These are phyloP conservation scores for Lentinula lateritia DNA, from an alignment of 768 basidiomycete species.

Conservation along the genomic window DNA sequence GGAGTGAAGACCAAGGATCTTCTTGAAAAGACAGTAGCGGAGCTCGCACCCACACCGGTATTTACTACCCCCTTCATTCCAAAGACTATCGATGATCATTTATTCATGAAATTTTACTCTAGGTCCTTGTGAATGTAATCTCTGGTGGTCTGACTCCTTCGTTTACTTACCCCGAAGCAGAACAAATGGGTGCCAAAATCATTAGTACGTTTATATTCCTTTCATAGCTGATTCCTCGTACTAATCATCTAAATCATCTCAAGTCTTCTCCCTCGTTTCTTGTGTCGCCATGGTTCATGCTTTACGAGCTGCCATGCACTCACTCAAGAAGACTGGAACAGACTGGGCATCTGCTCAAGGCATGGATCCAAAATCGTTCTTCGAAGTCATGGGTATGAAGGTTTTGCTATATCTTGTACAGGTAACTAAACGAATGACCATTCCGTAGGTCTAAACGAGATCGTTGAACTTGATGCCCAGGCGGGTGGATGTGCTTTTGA, in stretches of 20 bases:
- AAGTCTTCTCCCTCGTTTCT: constrained; percentile 74
- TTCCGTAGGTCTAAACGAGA: constrained; percentile 42
- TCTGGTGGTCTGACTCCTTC: constrained; percentile 74
- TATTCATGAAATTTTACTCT: background rate
- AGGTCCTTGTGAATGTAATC: constrained; percentile 76
- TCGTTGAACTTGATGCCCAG: constrained; percentile 46
- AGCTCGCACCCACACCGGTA: constrained; percentile 67
- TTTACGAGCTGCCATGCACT: constrained; percentile 72
- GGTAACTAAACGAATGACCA: background rate
- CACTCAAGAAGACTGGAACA: constrained; percentile 72
- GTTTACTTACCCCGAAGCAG: constrained; percentile 65
- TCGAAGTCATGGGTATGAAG: constrained; percentile 64
- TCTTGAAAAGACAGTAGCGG: constrained; percentile 57
- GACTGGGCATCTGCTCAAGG: constrained; percentile 55
- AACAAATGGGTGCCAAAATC: constrained; percentile 66
- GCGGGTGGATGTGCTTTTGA: constrained; percentile 60
- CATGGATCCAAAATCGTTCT: constrained; percentile 77
- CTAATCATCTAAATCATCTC: background rate
- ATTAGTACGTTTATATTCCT: constrained; percentile 48
- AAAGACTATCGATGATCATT: background rate
- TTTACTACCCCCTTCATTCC: constrained; percentile 9
- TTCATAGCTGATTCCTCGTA: background rate
- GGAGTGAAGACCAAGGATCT: constrained; percentile 68
- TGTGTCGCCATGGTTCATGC: constrained; percentile 74
- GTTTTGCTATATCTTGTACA: background rate